Evolutionary conservation across 1,284 basidiomycete genomes (phyloP), one percentile per base, ranked within the genome.

Genomic region (Volvariella surrecta): DNA sequence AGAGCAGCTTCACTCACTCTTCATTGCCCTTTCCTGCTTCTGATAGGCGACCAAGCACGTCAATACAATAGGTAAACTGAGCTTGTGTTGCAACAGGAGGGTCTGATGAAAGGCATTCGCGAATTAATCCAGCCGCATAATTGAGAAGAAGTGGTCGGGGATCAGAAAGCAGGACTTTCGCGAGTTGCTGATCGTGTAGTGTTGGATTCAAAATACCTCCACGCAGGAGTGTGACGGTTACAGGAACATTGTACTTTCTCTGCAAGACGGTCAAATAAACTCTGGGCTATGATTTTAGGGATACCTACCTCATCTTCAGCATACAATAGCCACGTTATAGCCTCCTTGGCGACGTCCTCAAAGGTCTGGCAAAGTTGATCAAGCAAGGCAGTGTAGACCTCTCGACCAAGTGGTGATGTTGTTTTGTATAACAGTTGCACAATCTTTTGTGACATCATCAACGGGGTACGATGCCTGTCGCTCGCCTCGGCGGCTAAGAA

Each of bases 181-280:
- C 90, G 28, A 99, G 71, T 60, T 96, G 92, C 49, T 87, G 80
- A 60, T 99, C 96, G 55, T 92, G 84, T 46, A 94, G 81, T 11
- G 71, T 69, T 24, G 86, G 70, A 50, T 77, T 81, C 59, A 99
- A 76, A 40, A 98, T 74, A 39, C 86, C 81, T 45, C 88, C 89
- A 37, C 86, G 81, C 45, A 99, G 70, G 38, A 99, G 74, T 1
- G 90, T 87, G 21, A 90, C 79, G 0, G 93, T 98, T 50, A 97
- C 96, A 4, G 92, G 81, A 11, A 98, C 83, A 59, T 97, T 97
- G 69, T 90, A 90, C 67, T 99, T 99, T 56, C 93, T 89, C 84
- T 92, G 37, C 40, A 54, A 43, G 42, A 37, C 47, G 19, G 43
- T 50, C 39, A 48, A 37, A 3, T 41, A 44, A 39, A 44, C 3